Percentiles rank a stretch among this genome's conserved stretches.
phyloP scores from a whole-genome alignment of 2,329 filamentous ascomycete species.

The Tolypocladium ophioglossoides region DNA sequence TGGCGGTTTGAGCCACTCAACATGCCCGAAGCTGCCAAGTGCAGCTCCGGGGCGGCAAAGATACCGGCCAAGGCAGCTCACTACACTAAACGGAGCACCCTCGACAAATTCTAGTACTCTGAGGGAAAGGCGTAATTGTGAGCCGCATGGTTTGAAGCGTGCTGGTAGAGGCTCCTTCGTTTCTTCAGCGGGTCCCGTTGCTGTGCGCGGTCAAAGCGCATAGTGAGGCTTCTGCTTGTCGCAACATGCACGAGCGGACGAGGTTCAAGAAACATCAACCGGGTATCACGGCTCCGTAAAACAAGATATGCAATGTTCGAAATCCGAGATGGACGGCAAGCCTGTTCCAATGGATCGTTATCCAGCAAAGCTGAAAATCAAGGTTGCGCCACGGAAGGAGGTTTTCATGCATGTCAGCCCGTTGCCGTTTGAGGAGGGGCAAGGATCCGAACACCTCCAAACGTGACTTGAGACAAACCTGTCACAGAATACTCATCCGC shows the following conservation, averaged over 20 bases:
- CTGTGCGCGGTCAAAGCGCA: too few relatives aligned
- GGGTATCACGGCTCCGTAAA: not conserved
- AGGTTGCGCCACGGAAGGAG: not conserved
- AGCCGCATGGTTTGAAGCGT: not conserved
- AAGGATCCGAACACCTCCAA: not conserved
- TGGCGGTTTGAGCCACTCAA: not conserved
- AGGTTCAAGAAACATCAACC: not conserved
- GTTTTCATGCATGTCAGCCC: not conserved
- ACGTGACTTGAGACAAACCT: slow-evolving; percentile 17
- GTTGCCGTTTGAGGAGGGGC: not conserved
- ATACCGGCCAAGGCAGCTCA: not conserved
- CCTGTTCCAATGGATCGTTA: not conserved
- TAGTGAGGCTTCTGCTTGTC: not conserved
- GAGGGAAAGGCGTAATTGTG: not conserved
- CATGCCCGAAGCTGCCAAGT: not conserved
- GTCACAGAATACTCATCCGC: slow-evolving; percentile 17
- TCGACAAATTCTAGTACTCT: too few relatives aligned
- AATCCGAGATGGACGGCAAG: not conserved
- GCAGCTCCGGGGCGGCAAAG: not conserved
- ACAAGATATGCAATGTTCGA: not conserved
- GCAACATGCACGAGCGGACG: not conserved
- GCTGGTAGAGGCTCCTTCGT: not conserved
- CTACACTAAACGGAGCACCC: too few relatives aligned
- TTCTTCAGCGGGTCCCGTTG: not conserved
- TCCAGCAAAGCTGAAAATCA: not conserved